Conservation (phyloP, 371 early-diverging fungal genomes). For the Sporodiniella umbellata region DNA sequence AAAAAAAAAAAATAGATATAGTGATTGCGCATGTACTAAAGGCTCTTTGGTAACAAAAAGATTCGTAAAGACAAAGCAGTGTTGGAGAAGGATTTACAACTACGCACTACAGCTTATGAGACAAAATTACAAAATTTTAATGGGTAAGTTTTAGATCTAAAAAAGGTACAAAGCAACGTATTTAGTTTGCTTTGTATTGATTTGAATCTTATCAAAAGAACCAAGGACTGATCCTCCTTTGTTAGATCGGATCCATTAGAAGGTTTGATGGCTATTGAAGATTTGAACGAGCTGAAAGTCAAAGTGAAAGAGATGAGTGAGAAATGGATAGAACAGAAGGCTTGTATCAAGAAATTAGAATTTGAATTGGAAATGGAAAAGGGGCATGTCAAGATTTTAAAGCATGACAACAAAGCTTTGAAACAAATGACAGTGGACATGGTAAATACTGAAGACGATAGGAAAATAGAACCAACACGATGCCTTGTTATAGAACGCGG, state of each 20-base stretch:
- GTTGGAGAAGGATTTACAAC: constrained; percentile 41
- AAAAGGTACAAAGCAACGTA: too few relatives aligned
- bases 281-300: constrained; percentile 31
- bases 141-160: constrained; percentile 13
- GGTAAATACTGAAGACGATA: constrained; percentile 26
- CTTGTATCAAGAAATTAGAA: constrained; percentile 52
- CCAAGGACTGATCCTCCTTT: too few relatives aligned
- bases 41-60: too few relatives aligned
- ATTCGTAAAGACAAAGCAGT: constrained; percentile 45
- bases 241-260: constrained; percentile 27
- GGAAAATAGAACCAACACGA: too few relatives aligned
- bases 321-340: constrained; percentile 40
- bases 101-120: constrained; percentile 40
- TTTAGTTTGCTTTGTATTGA: too few relatives aligned
- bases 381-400: constrained; percentile 64
- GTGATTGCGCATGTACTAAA: too few relatives aligned
- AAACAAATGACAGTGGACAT: constrained; percentile 62
- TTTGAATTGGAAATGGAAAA: constrained; percentile 70
- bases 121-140: constrained; percentile 20
- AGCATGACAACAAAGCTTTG: constrained; percentile 63
- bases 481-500: constrained; percentile 52
- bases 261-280: constrained; percentile 22
- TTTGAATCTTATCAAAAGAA: too few relatives aligned
- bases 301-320: constrained; percentile 40
- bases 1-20: too few relatives aligned